Conservation (phyloP, 1,139 yeast genomes). For the Suhomyces chickasaworum region DNA sequence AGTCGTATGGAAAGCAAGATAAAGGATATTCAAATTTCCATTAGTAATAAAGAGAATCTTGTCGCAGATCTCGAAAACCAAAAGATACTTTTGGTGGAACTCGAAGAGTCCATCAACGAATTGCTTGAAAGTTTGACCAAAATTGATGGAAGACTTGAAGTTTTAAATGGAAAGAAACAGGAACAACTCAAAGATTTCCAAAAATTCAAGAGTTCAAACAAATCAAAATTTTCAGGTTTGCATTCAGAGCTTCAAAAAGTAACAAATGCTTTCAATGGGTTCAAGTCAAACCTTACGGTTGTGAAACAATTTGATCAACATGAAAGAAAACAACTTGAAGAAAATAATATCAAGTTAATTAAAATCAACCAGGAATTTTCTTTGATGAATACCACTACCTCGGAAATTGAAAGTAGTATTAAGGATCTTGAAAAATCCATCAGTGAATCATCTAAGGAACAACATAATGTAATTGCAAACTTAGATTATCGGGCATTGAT, state of each 20-base stretch:
- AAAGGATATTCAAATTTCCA: constrained; percentile 57
- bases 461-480: constrained; percentile 43
- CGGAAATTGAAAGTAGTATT: constrained; percentile 25
- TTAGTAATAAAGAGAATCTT: constrained; percentile 57
- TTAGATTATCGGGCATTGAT: constrained; percentile 39
- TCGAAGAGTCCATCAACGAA: constrained; percentile 2
- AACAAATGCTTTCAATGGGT: constrained; percentile 6
- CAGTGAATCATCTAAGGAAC: constrained; percentile 38
- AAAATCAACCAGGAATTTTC: not conserved
- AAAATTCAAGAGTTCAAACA: constrained; percentile 23
- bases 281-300: constrained; percentile 14
- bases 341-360: constrained; percentile 16
- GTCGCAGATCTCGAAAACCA: constrained; percentile 40
- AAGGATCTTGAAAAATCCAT: constrained; percentile 33
- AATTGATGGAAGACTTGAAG: constrained; percentile 18
- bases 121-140: constrained; percentile 11
- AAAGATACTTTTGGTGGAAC: constrained; percentile 15
- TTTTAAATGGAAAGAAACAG: constrained; percentile 21
- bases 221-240: constrained; percentile 11
- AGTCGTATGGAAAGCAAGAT: constrained; percentile 53
- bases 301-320: constrained; percentile 25
- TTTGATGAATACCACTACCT: constrained; percentile 31
- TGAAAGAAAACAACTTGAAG: constrained; percentile 22
- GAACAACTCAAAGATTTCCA: constrained; percentile 25
- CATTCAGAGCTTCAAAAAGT: constrained; percentile 9